Percentiles rank a stretch among this genome's conserved stretches.
Evolutionary conservation across 1,139 yeast genomes (phyloP).

Genomic region (Suhomyces panamericanus): DNA sequence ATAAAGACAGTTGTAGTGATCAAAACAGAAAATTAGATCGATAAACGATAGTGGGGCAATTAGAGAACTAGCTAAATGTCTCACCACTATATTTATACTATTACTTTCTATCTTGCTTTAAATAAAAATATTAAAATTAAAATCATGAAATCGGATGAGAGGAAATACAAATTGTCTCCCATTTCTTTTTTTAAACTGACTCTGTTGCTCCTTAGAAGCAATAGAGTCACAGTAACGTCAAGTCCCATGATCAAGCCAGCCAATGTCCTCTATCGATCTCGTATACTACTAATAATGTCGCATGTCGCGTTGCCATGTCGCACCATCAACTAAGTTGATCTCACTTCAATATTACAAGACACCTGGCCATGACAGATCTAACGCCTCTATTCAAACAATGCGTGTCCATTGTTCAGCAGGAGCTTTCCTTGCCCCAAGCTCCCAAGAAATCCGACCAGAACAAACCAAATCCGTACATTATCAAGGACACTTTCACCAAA

Average conservation of each 20-base stretch:
- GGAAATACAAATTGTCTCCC: too few relatives aligned
- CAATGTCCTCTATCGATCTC: too few relatives aligned
- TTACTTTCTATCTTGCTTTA: too few relatives aligned
- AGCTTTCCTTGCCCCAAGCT: conserved; percentile 18
- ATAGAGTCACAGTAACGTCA: too few relatives aligned
- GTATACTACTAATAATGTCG: background rate
- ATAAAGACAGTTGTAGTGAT: too few relatives aligned
- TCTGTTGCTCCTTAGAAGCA: too few relatives aligned
- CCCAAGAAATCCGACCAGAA: conserved; percentile 13
- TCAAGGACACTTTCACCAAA: conserved; percentile 52
- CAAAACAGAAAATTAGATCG: too few relatives aligned
- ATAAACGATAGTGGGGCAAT: too few relatives aligned
- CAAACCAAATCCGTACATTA: conserved; percentile 12
- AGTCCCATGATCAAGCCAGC: too few relatives aligned
- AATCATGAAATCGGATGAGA: too few relatives aligned
- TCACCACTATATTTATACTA: background rate
- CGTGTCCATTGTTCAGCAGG: conserved; percentile 43
- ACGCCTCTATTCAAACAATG: conserved; percentile 54
- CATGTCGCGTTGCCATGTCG: background rate
- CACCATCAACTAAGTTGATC: background rate
- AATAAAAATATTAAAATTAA: too few relatives aligned
- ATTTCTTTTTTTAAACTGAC: too few relatives aligned
- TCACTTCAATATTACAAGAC: background rate
- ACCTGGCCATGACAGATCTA: conserved; percentile 46
- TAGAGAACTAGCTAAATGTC: background rate